Evolutionary conservation across 202 grass and related monocot species (phyloP).

Genomic region (Miscanthus sacchariflorus): DNA sequence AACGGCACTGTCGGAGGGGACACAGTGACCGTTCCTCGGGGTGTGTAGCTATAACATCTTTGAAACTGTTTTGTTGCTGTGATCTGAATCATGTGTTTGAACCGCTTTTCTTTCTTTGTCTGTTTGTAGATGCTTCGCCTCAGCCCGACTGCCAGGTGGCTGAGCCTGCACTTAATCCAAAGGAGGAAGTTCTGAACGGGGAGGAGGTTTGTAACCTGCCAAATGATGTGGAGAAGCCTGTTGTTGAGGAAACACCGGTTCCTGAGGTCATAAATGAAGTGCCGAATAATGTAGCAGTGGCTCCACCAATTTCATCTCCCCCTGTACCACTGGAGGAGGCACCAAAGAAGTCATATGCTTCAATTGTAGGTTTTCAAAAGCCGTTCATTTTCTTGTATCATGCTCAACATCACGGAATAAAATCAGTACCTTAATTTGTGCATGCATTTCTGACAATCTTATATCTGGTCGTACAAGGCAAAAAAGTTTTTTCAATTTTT

Average conservation of each 20-base stretch:
- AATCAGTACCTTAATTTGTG: not conserved
- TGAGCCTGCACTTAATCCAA: constrained; percentile 21
- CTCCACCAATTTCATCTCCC: constrained; percentile 16
- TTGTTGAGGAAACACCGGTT: constrained; percentile 62
- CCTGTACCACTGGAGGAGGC: constrained; percentile 51
- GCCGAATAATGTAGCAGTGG: constrained; percentile 42
- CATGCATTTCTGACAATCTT: not conserved
- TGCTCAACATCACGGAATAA: not conserved
- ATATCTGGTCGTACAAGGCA: not conserved
- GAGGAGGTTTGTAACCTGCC: constrained; percentile 63
- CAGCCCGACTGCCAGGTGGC: constrained; percentile 37
- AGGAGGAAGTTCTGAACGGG: constrained; percentile 43
- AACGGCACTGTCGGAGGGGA: constrained; percentile 35
- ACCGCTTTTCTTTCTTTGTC: not conserved
- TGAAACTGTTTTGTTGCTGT: not conserved
- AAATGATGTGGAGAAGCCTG: constrained; percentile 46
- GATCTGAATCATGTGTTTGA: constrained; percentile 1
- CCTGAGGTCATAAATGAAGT: constrained; percentile 71
- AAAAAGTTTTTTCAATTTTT: not conserved
- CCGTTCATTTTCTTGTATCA: not conserved
- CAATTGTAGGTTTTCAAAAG: constrained; percentile 71
- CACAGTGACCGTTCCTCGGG: not conserved
- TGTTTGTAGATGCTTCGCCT: constrained; percentile 48
- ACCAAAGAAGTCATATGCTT: constrained; percentile 97
- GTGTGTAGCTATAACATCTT: constrained; percentile 25